These are phyloP conservation scores for Jamesozyma spencerorum DNA, from an alignment of 805 yeast genomes.

Conservation along the genomic window DNA sequence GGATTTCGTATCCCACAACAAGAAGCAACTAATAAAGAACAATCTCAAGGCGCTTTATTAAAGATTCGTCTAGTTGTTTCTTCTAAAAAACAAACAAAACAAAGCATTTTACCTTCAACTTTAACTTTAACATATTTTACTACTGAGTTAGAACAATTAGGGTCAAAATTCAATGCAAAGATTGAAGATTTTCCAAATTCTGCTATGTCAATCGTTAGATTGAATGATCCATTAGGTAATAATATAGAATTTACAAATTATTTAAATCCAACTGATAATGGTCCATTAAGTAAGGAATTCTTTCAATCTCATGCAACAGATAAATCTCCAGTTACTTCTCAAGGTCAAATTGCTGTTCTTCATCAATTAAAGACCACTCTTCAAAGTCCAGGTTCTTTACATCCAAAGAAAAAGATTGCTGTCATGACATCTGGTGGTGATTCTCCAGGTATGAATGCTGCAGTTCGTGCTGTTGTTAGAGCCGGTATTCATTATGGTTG, in stretches of 20 bases:
- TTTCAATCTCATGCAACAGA: conserved; percentile 11
- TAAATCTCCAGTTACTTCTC: conserved; percentile 8
- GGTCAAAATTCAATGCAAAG: conserved; percentile 16
- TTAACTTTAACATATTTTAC: conserved; percentile 34
- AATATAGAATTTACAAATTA: conserved; percentile 45
- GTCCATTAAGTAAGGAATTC: conserved; percentile 20
- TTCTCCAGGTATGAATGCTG: conserved; percentile 97
- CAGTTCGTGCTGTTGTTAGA: conserved; percentile 90
- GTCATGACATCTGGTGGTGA: conserved; percentile 99
- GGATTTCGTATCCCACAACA: conserved; percentile 52
- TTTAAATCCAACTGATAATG: conserved; percentile 32
- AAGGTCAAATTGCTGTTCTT: conserved; percentile 12
- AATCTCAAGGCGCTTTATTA: conserved; percentile 38
- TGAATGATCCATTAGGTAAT: conserved; percentile 59
- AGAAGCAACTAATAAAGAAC: conserved; percentile 32
- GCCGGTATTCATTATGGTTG: conserved; percentile 82
- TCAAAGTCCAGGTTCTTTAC: conserved; percentile 5
- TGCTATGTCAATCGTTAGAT: conserved; percentile 13
- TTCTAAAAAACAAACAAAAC: conserved; percentile 14
- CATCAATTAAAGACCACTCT: conserved; percentile 14
- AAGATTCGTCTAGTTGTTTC: conserved; percentile 38
- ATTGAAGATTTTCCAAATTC: conserved; percentile 18
- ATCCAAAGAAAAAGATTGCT: conserved; percentile 46
- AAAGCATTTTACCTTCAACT: conserved; percentile 7
- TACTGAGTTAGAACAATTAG: conserved; percentile 29